Evolutionary conservation across 129 eudicot genomes (phyloP).

Genomic region (Flaveria bidentis): DNA sequence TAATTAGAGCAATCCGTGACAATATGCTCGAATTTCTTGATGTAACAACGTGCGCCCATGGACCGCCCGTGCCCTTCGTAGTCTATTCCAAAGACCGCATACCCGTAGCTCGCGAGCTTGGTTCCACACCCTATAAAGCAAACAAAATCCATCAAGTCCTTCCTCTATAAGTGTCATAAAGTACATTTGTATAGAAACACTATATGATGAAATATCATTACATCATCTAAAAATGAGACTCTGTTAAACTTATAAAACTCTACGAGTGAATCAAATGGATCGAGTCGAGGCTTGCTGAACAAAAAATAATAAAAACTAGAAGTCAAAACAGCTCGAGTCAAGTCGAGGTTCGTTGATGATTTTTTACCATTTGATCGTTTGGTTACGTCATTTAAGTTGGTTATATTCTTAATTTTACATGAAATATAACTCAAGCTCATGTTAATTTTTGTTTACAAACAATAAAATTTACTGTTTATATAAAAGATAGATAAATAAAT

Average conservation of each 20-base stretch:
- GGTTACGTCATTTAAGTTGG: neutral
- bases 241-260: neutral
- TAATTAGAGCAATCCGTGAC: constrained; percentile 71
- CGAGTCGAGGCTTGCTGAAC: neutral
- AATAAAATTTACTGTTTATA: neutral
- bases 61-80: constrained; percentile 98
- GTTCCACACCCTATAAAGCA: constrained; percentile 61
- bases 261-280: neutral
- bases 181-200: neutral
- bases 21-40: constrained; percentile 75
- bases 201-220: neutral
- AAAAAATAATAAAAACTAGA: neutral
- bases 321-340: neutral
- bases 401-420: neutral
- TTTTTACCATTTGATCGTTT: neutral
- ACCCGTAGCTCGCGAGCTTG: constrained; percentile 80
- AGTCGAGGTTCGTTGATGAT: neutral
- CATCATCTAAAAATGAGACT: neutral
- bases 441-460: neutral
- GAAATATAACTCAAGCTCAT: neutral
- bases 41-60: constrained; percentile 94
- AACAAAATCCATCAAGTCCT: neutral
- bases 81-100: constrained; percentile 86
- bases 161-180: neutral
- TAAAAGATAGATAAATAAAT: too few species aligned